Base-by-base conservation (phyloP, 1,139 yeast species). In the Candida glucosophila region DNA sequence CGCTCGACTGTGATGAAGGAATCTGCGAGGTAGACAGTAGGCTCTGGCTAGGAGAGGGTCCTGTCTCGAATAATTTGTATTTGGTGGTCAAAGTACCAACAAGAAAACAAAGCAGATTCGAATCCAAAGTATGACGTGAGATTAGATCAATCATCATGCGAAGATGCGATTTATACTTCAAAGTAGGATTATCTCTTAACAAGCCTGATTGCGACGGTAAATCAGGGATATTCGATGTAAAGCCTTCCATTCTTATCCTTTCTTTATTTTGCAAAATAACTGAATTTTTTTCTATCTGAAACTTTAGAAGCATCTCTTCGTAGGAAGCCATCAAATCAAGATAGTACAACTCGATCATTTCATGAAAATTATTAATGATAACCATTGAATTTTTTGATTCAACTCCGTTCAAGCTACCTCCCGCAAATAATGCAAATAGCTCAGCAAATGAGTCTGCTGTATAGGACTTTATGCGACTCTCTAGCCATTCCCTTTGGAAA, bases 301-400 rank as follows among this genome's bases (percentile, higher is more conserved):
- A 48, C 29, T 52, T 51, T n/a, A 60, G 40, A 6, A 63, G 35
- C 3, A 45, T 30, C 26, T 58, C 62, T 35, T 62, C 67, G 31
- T 61, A 53, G 3, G 49, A 33, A 1, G 58, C 44, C 1, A 57
- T 44, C 9, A 61, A 30, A 30, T 63, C 63, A 14, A 55, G 37
- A 25, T 49, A 48, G 36, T 63, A 63, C 15, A 50, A 33, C 24
- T 62, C 67, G 6, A 59, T 26, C 10, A 55, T 26, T 22, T 60
- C 63, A 36, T 61, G 67, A 32, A 58, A 51, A 25, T 52, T 49
- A 23, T 54, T 42, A 10, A 62, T 35, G 2, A 62, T 30, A n/a
- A 59, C 14, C 7, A 33, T 17, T 15, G 53, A 18, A 25, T 32
- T 25, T 26, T 44, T 19, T 20, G 36, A 17, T 10, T 29, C 19